Conservation (phyloP, 805 yeast genomes). For the Saturnispora galanensis region DNA sequence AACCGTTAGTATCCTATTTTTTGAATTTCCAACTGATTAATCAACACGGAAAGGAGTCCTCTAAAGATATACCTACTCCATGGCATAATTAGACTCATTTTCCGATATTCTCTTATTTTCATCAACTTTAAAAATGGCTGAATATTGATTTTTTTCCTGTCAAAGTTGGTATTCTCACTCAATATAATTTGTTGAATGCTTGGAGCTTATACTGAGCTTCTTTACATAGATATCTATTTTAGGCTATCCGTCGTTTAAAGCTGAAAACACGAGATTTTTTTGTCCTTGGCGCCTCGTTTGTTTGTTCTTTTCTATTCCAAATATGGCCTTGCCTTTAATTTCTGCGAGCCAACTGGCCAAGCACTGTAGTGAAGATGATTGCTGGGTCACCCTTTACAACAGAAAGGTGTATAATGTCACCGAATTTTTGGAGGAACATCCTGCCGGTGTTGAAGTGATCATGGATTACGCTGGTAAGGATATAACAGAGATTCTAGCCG, state of each 20-base stretch:
- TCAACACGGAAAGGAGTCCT: too few species aligned
- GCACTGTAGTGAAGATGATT: conserved; percentile 45
- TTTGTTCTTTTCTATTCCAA: not conserved
- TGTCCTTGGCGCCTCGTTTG: not conserved
- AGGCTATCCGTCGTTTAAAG: not conserved
- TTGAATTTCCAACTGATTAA: too few species aligned
- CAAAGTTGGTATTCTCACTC: too few species aligned
- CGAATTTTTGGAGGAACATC: conserved; percentile 60
- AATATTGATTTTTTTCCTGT: too few species aligned
- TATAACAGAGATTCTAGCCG: conserved; percentile 66
- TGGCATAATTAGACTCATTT: too few species aligned
- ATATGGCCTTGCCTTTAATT: conserved; percentile 42
- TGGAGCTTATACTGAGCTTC: too few species aligned
- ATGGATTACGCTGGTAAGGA: conserved; percentile 51
- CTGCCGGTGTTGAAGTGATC: conserved; percentile 54
- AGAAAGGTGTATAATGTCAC: conserved; percentile 84
- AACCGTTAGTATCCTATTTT: too few species aligned
- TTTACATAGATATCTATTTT: not conserved
- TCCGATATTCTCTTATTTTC: too few species aligned
- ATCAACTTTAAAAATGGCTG: too few species aligned
- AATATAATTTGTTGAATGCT: too few species aligned
- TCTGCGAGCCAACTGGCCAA: conserved; percentile 41
- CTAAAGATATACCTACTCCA: too few species aligned
- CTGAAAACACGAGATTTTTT: not conserved
- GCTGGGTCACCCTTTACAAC: conserved; percentile 75